phyloP scores from a whole-genome alignment of 139 green algal species.

The Helicosporidium sp. region DNA sequence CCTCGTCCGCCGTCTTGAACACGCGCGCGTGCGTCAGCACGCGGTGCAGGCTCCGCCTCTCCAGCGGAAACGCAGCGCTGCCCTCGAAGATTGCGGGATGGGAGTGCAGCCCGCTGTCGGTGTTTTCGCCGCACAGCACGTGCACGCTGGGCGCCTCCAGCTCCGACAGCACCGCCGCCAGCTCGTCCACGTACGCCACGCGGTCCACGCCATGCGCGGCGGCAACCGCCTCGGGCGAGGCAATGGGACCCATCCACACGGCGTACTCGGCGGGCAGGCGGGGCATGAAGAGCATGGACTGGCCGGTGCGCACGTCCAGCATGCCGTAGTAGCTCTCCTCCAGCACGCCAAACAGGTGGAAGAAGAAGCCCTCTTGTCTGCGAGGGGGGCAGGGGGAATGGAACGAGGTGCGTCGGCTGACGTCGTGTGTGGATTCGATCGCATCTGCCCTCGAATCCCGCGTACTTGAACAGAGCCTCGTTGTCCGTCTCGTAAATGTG shows the following conservation, averaged over 20 bases:
- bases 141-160: slow-evolving; percentile 31
- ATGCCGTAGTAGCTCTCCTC: slow-evolving; percentile 55
- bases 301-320: slow-evolving; percentile 34
- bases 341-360: slow-evolving; percentile 76
- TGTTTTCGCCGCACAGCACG: slow-evolving; percentile 42
- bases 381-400: too few relatives aligned
- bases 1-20: slow-evolving; percentile 44
- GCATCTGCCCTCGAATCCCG: too few relatives aligned
- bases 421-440: too few relatives aligned
- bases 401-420: too few relatives aligned
- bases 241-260: slow-evolving; percentile 69
- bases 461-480: slow-evolving; percentile 8
- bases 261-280: slow-evolving; percentile 48
- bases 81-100: slow-evolving; percentile 29
- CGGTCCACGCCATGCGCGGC: slow-evolving; percentile 48
- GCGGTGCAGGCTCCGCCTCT: slow-evolving; percentile 1
- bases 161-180: slow-evolving; percentile 27
- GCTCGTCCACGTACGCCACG: slow-evolving; percentile 60
- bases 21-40: slow-evolving; percentile 7
- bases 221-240: slow-evolving; percentile 17
- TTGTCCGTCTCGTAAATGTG: slow-evolving; percentile 22
- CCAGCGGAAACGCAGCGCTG: slow-evolving; percentile 23
- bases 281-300: slow-evolving; percentile 53
- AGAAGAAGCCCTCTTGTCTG: slow-evolving; percentile 70
- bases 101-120: slow-evolving; percentile 32